Percentiles rank a stretch among this genome's conserved stretches.
These are phyloP conservation scores for Nidularia sp. DNA, from an alignment of 768 basidiomycete genomes.

Conservation along the genomic window DNA sequence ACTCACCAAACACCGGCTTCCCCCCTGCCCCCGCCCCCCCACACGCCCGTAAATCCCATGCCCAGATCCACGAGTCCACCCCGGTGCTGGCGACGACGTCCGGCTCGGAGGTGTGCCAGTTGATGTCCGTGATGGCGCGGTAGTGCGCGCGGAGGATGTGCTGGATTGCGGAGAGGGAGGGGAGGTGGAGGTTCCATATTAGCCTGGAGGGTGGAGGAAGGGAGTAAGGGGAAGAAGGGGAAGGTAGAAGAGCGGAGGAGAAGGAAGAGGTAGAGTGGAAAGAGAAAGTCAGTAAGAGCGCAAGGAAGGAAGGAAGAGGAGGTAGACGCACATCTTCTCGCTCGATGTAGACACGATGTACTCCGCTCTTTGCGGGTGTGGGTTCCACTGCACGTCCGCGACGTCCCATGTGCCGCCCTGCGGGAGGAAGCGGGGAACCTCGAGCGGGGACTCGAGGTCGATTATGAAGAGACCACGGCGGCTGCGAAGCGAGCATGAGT, in stretches of 20 bases:
- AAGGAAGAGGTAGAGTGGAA: not conserved
- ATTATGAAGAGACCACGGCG: constrained; percentile 93
- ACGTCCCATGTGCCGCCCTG: constrained; percentile 98
- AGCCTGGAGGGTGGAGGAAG: constrained; percentile 39
- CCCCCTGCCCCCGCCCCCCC: constrained; percentile 13
- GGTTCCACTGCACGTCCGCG: constrained; percentile 91
- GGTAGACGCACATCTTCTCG: constrained; percentile 70
- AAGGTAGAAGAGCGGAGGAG: not conserved
- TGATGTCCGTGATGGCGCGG: constrained; percentile 95
- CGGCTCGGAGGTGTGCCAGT: constrained; percentile 89
- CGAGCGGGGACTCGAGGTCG: constrained; percentile 83
- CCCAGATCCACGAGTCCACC: constrained; percentile 92
- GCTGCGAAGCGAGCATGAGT: constrained; percentile 21
- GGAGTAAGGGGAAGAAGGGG: not conserved
- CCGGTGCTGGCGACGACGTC: constrained; percentile 86
- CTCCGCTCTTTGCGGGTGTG: constrained; percentile 68
- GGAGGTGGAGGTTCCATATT: constrained; percentile 88
- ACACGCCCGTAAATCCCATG: constrained; percentile 81
- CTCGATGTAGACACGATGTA: constrained; percentile 88
- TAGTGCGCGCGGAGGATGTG: constrained; percentile 87
- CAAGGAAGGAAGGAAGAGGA: not conserved
- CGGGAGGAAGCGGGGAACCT: constrained; percentile 89
- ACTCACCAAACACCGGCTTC: constrained; percentile 73
- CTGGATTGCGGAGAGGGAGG: constrained; percentile 76
- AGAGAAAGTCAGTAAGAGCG: not conserved